Evolutionary conservation across 768 basidiomycete genomes (phyloP), one percentile per base, ranked within the genome.

Genomic region (Gloeostereum incarnatum): DNA sequence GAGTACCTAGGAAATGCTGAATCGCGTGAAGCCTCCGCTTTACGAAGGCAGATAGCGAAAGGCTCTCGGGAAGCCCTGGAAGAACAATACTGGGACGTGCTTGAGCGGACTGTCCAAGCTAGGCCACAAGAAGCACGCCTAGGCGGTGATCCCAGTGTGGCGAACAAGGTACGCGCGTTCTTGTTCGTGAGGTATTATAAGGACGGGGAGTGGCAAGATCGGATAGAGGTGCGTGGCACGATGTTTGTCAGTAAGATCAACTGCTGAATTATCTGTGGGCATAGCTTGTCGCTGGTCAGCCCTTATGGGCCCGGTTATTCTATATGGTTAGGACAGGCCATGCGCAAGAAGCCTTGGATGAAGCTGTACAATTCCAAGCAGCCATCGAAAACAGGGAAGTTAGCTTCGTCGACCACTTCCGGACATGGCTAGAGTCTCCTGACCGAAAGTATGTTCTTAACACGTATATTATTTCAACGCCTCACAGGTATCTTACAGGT

Each of bases 251-350:
- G 31, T 38, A 17, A n/a, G n/a, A n/a, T n/a, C n/a, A n/a, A n/a
- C n/a, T n/a, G n/a, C n/a, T n/a, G n/a, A n/a, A n/a, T n/a, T n/a
- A n/a, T n/a, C n/a, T n/a, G n/a, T n/a, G n/a, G n/a, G n/a, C n/a
- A n/a, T 41, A 93, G 86, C 63, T 91, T 42, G 77, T 94, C 17
- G 80, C 84, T 40, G 85, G 86, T 7, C 82, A 85, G 49, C 89
- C 92, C 1, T 48, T 98, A 9, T 99, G 92, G 91, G 94, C 93
- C 7, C 81, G 88, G 41, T 54, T 93, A n/a, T 97, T 88, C 60
- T 93, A 84, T 61, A 73, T 99, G 11, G 68, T 99, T 7, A 78
- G 94, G 18, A 83, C 83, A 1, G 94, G 94, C 0, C 81, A 92
- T 54, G 54, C 68, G 5, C 66, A 74, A 26, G 93, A 97, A 43